Evolutionary conservation across 2,329 filamentous ascomycete species (phyloP), one percentile per base, ranked within the genome.

Genomic region (Aspergillus oerlinghausenensis): DNA sequence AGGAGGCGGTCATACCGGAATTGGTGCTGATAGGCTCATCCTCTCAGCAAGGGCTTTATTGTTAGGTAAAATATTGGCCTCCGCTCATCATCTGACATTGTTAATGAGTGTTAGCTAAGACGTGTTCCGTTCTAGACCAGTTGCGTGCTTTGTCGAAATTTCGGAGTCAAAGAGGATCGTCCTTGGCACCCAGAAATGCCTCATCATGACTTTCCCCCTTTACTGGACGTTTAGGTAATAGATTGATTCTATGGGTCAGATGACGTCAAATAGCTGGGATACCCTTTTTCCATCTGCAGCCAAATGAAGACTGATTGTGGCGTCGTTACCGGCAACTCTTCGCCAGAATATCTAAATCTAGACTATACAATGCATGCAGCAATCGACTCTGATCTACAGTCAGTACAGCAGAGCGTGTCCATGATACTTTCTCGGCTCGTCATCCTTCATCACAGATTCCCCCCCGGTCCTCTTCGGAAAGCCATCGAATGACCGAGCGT

Each of bases 401-500:
- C 25, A 47, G 43, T 23, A 47, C 43, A 47, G 8, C 21, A 47
- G 23, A 17, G 43, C 10, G 23, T 47, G 56, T 23, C 58, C 58
- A 26, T 56, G 58, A 51, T 60, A 56, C 32, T 56, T 56, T 50
- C 14, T 55, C 8, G n/a, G 48, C 29, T 19, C 17, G 25, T 6
- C 32, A 26, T 21, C 45, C 17, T 49, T 38, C 19, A 42, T 55
- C 23, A 47, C 50, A 47, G 32, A 51, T n/a, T 54, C 43, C 28
- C 59, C 52, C 4, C 56, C 58, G 26, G 62, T 67, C 42, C 85
- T 77, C 71, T 84, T 70, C 0, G 87, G 87, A 73, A 89, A 88
- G 9, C 80, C 84, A 4, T 87, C 77, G 61, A 89, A 85, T 0
- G 85, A 88, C 3, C 75, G 69, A 10, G 87, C 87, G 65, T 84